These are phyloP conservation scores for Solanum sejunctum DNA, from an alignment of 257 asterid genomes.

Conservation along the genomic window DNA sequence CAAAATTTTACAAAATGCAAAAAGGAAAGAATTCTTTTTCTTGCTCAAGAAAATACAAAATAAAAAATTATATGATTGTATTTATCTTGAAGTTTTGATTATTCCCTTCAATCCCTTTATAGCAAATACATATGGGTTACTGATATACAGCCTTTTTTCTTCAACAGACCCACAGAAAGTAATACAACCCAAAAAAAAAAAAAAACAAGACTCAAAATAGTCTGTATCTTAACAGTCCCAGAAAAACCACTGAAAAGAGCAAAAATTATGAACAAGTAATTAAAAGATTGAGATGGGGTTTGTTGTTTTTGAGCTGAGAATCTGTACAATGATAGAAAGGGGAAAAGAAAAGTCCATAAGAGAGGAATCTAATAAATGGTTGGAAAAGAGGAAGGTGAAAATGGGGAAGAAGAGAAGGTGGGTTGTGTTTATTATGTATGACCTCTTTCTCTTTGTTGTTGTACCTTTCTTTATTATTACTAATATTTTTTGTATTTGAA, in stretches of 20 bases:
- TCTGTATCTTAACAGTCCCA: conserved; percentile 22
- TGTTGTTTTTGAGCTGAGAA: conserved; percentile 17
- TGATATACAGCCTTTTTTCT: conserved; percentile 26
- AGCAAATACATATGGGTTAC: conserved; percentile 11
- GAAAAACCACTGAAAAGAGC: conserved; percentile 41
- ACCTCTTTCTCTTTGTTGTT: conserved; percentile 20
- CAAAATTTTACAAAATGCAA: conserved; percentile 8
- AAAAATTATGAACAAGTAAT: conserved; percentile 17
- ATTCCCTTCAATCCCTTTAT: conserved; percentile 18
- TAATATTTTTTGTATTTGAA: conserved; percentile 26
- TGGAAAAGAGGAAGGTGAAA: conserved; percentile 44
- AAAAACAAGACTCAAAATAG: conserved; percentile 22
- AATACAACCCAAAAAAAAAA: conserved; percentile 17
- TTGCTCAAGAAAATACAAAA: neutral
- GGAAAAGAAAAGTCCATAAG: conserved; percentile 32
- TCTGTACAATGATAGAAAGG: conserved; percentile 39
- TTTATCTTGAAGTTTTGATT: conserved; percentile 10
- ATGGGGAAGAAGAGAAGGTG: conserved; percentile 18
- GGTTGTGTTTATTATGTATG: conserved; percentile 23
- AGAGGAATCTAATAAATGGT: conserved; percentile 68
- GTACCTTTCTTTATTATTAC: neutral
- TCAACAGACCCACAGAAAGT: conserved; percentile 11
- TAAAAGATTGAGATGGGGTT: conserved; percentile 30
- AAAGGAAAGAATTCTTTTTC: neutral
- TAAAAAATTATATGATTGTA: conserved; percentile 2